Conservation (phyloP, 345 rosid species). For the Excoecaria agallocha region DNA sequence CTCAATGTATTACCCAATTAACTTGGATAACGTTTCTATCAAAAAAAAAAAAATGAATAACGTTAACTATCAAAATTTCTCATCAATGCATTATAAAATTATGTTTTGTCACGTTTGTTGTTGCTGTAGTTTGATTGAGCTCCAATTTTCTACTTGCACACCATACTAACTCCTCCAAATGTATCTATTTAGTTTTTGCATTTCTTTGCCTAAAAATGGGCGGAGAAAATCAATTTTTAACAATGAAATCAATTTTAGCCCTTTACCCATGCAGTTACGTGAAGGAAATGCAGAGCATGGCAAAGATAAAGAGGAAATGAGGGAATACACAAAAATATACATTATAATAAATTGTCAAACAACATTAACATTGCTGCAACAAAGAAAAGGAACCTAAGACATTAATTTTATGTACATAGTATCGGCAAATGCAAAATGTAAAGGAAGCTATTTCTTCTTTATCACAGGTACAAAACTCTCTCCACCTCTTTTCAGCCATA, state of each 20-base stretch:
- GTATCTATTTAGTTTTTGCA: not conserved
- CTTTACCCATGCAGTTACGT: too few relatives aligned
- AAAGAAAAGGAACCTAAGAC: not conserved
- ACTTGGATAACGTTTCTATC: not conserved
- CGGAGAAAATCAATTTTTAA: not conserved
- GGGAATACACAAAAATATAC: not conserved
- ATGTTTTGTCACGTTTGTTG: too few relatives aligned
- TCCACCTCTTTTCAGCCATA: constrained; percentile 63
- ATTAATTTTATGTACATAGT: not conserved
- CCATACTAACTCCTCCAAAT: too few relatives aligned
- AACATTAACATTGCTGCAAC: not conserved
- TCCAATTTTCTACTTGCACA: not conserved
- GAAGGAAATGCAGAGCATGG: not conserved
- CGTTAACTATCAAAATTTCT: too few relatives aligned
- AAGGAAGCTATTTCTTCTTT: constrained; percentile 22
- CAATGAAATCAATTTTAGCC: too few relatives aligned
- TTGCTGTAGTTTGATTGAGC: not conserved
- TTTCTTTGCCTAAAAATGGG: not conserved
- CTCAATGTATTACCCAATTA: not conserved
- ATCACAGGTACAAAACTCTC: constrained; percentile 42
- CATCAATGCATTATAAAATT: too few relatives aligned
- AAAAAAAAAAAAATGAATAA: not conserved
- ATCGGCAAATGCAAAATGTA: not conserved
- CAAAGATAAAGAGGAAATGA: too few relatives aligned
- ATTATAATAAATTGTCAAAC: not conserved